Evolutionary conservation across 768 basidiomycete species (phyloP), one percentile per base, ranked within the genome.

Genomic region (Agaricus blazei): DNA sequence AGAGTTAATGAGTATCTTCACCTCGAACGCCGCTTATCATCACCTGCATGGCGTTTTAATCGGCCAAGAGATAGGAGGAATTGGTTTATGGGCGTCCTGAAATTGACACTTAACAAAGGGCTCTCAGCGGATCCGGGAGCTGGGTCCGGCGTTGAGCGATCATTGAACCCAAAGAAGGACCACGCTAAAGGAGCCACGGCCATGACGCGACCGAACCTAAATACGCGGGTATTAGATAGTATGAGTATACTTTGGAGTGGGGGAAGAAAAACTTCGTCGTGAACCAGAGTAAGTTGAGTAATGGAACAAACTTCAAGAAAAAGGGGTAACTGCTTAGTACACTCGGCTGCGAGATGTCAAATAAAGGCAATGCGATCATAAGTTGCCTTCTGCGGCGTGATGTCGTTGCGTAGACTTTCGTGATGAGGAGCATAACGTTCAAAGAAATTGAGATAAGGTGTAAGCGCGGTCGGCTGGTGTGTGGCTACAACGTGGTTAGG

Each of bases 221-320:
- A 45, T 23, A 42, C 31, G 27, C 28, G 28, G 40, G 34, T 34
- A 40, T 54, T 48, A 45, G 38, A 45, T 38, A 31, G 47, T 55
- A 27, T 31, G 29, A 48, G 27, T 41, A 48, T 34, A 43, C 15
- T 31, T 48, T 46, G 36, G 45, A 31, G 37, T 6, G n/a, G 24
- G 36, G 8, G 40, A 26, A 55, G 42, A 49, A 48, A 31, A 34
- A 34, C 34, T 34, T 34, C 34, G 34, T 31, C 14, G 34, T 50
- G 48, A 48, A 49, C 54, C 54, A 56, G 48, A 19, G 41, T 49
- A 44, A 43, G 5, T 24, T 44, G 54, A 56, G 34, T 38, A 27
- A 28, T 15, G 37, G 41, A 44, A 28, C 34, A 42, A 49, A 19
- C n/a, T 44, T 42, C 31, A n/a, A 50, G 11, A 11, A 34, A 34